phyloP scores from a whole-genome alignment of 176 grass and related monocot genomes.

The Carex cristatella region DNA sequence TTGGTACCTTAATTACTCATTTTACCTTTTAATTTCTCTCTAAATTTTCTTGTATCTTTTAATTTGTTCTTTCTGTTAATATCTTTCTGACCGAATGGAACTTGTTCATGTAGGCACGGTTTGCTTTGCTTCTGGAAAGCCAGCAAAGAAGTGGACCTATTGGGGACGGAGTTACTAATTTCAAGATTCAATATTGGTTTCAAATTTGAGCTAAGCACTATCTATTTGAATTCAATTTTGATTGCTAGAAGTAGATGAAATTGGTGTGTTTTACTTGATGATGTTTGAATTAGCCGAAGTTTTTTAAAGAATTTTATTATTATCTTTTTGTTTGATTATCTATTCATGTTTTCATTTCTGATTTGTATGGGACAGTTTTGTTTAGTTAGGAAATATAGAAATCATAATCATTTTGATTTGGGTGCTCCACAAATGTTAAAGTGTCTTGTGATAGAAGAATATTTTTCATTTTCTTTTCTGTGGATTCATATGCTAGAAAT shows the following conservation, averaged over 20 bases:
- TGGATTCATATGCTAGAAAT: neutral
- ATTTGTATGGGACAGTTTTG: neutral
- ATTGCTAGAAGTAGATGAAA: neutral
- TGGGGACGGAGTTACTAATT: constrained; percentile 87
- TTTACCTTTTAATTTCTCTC: neutral
- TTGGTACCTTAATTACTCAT: constrained; percentile 7
- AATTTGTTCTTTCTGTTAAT: neutral
- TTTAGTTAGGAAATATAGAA: neutral
- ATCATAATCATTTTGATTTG: neutral
- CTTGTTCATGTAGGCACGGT: constrained; percentile 43
- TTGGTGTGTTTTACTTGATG: neutral
- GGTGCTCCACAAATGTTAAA: neutral
- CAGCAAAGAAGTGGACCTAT: constrained; percentile 78
- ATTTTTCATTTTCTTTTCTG: neutral
- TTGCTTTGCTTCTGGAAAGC: constrained; percentile 91
- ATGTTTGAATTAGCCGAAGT: neutral
- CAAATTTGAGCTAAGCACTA: neutral
- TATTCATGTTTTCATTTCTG: neutral
- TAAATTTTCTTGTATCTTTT: neutral
- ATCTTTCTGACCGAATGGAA: neutral
- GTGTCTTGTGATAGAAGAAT: neutral
- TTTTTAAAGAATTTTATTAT: neutral
- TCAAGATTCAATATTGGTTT: neutral
- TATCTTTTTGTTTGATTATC: neutral
- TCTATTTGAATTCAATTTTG: constrained; percentile 9